These are phyloP conservation scores for Pochonia chlamydosporia DNA, from an alignment of 2,329 filamentous ascomycete genomes.

Conservation along the genomic window DNA sequence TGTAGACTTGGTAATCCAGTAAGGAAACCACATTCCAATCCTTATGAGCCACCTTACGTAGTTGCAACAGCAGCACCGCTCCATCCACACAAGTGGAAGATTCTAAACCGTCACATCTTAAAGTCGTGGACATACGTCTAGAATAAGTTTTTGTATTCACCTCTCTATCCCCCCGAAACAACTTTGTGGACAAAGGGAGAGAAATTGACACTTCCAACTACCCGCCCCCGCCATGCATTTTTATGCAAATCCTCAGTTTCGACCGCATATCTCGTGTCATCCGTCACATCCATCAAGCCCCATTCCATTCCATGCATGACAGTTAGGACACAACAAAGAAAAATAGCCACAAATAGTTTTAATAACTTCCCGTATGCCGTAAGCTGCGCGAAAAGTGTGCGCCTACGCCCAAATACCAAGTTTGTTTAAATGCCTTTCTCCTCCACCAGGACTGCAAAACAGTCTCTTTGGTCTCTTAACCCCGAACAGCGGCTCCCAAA, in stretches of 20 bases:
- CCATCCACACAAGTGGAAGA: neutral
- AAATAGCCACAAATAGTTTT: slow-evolving; percentile 1
- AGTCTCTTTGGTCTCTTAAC: slow-evolving; percentile 29
- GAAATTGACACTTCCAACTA: neutral
- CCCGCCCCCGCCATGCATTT: neutral
- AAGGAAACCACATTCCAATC: too few relatives aligned
- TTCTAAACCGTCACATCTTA: neutral
- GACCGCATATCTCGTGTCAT: neutral
- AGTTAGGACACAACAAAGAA: slow-evolving; percentile 1
- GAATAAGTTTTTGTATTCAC: neutral
- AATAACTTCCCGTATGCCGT: slow-evolving; percentile 1
- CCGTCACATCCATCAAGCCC: neutral
- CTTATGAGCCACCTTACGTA: too few relatives aligned
- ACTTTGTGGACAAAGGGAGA: neutral
- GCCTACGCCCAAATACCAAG: slow-evolving; percentile 5
- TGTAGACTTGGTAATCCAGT: too few relatives aligned
- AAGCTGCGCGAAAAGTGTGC: slow-evolving; percentile 2
- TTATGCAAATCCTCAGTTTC: slow-evolving; percentile 1
- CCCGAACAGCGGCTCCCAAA: slow-evolving; percentile 62
- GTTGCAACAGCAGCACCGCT: too few relatives aligned
- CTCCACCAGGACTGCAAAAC: neutral
- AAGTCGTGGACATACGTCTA: too few relatives aligned
- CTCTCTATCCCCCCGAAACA: neutral
- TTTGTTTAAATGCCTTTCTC: slow-evolving; percentile 2
- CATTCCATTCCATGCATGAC: slow-evolving; percentile 1